Evolutionary conservation across 2,329 filamentous ascomycete species (phyloP), one percentile per base, ranked within the genome.

Genomic region (Exophiala sp.): DNA sequence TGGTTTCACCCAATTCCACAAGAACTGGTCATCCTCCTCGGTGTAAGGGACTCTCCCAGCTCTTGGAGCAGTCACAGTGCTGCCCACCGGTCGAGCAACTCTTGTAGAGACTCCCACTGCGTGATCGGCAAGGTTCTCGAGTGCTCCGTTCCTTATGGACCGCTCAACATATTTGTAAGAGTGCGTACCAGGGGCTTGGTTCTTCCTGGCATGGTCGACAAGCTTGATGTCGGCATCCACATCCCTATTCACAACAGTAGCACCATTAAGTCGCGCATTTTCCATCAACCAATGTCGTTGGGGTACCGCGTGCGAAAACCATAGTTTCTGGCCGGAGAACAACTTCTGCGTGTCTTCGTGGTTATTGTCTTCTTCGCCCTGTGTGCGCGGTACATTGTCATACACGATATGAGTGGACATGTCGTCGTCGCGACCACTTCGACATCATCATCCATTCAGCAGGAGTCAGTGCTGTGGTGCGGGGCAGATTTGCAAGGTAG

Each of bases 91-190:
- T 45, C 81, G 75, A 6, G 60, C 38, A n/a, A 51, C 55, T n/a
- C 47, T 16, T 18, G 73, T 66, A 12, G 66, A 66, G n/a, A 71
- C 73, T 6, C 78, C 78, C 42, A 75, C 75, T 11, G 64, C 67
- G 62, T 83, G 72, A 11, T 71, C 59, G 48, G 78, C 72, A 1
- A 77, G 69, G 54, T 79, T 70, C 49, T 78, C 74, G 5, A 84
- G 62, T 35, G 65, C 64, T 7, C 77, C 76, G 11, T 75, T 68
- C 14, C 69, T 65, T 48, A 85, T 68, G 0, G 80, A 84, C 36
- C 71, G 64, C 39, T 83, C 78, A 44, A 87, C 74, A 65, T 78
- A 85, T 53, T 70, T 74, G 64, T 80, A 86, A 1, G 81, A 84
- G 58, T 80, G 74, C 69, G 76, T 77, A 40, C 78, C 76, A 1